A percentile compares a stretch with the other conserved stretches of the same genome.
Conservation (phyloP, 441 rosid species). For the Melastoma candidum region DNA sequence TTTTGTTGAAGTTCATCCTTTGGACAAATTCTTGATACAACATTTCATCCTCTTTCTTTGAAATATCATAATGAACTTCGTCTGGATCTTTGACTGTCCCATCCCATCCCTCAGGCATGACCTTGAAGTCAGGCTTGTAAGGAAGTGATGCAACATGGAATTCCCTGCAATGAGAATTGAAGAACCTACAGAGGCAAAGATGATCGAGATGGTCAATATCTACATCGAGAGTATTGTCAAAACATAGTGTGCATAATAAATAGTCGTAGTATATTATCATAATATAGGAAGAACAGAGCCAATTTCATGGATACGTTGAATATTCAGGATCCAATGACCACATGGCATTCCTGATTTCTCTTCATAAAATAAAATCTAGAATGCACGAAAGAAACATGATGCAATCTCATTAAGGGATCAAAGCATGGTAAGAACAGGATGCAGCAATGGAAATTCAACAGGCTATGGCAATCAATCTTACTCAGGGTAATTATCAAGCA, state of each 20-base stretch:
- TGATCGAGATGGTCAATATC: not conserved
- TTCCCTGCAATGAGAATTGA: slow-evolving; percentile 75
- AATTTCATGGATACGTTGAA: no score
- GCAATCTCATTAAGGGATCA: no score
- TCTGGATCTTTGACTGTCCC: slow-evolving; percentile 77
- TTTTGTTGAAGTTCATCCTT: slow-evolving; percentile 74
- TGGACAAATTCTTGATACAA: slow-evolving; percentile 74
- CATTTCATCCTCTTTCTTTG: slow-evolving; percentile 88
- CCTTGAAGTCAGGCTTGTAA: slow-evolving; percentile 86
- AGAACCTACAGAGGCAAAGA: slow-evolving; percentile 40
- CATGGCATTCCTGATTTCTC: not conserved
- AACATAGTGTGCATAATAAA: no score
- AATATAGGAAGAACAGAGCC: no score
- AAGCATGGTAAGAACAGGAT: not conserved
- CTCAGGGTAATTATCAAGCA: slow-evolving; percentile 87
- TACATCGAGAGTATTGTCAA: no score
- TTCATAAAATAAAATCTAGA: not conserved
- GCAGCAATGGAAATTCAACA: not conserved
- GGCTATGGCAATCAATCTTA: slow-evolving; percentile 21
- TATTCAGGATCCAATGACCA: no score
- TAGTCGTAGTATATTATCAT: no score
- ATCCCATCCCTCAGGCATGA: slow-evolving; percentile 98
- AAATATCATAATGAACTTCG: slow-evolving; percentile 91
- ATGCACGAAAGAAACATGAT: not conserved
- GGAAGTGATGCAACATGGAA: slow-evolving; percentile 91